These are phyloP conservation scores for Xylaria sp. DNA, from an alignment of 2,329 filamentous ascomycete genomes.

Conservation along the genomic window DNA sequence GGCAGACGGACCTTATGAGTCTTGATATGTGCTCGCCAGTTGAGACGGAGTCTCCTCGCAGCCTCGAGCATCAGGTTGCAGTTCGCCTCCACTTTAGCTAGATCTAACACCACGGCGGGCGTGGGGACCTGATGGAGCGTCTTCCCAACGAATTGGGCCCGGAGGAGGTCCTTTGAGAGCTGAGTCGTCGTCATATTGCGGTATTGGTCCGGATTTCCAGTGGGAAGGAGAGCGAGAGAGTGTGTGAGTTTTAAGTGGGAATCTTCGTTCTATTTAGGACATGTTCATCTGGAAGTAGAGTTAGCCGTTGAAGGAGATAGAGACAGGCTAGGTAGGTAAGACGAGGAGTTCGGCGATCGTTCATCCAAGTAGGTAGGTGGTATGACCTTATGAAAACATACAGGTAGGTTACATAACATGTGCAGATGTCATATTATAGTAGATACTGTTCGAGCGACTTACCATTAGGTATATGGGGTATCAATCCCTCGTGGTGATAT, in stretches of 20 bases:
- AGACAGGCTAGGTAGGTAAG: background rate
- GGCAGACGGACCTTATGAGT: constrained; percentile 75
- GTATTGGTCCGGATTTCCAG: background rate
- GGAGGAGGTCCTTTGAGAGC: constrained; percentile 51
- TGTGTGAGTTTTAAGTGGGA: background rate
- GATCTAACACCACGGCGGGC: constrained; percentile 75
- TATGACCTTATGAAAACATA: constrained; percentile 1
- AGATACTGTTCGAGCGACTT: constrained; percentile 20
- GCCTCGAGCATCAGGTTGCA: constrained; percentile 77
- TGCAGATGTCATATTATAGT: constrained; percentile 7
- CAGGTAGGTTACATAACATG: constrained; percentile 14
- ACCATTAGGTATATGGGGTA: background rate
- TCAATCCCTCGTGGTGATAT: constrained; percentile 4
- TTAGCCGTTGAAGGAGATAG: background rate
- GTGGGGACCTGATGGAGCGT: constrained; percentile 68
- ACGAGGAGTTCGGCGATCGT: constrained; percentile 3
- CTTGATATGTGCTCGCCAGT: constrained; percentile 82
- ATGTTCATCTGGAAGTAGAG: constrained; percentile 4
- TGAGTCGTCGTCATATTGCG: constrained; percentile 41
- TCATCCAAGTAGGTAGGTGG: constrained; percentile 21
- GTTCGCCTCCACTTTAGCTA: constrained; percentile 72
- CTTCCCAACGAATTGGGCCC: constrained; percentile 65
- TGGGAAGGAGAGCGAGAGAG: background rate
- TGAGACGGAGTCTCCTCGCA: constrained; percentile 65
- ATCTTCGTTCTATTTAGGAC: background rate